Base-by-base conservation (phyloP, 352 stramenopile genomes). In the Globisporangium echinulatum region DNA sequence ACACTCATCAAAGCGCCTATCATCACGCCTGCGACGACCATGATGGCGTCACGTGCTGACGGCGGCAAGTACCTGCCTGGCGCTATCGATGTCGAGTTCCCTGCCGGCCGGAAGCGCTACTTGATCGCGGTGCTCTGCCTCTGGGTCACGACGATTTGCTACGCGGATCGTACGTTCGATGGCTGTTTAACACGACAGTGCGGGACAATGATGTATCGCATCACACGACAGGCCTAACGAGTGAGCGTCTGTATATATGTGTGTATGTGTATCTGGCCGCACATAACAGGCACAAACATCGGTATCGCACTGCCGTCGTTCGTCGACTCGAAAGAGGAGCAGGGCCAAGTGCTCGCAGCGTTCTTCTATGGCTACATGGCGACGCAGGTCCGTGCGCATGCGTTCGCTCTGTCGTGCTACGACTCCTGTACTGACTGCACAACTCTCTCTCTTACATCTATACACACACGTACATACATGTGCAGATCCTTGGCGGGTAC, bases 281-380 rank as follows among this genome's bases (percentile, higher is more conserved):
- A 50, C 46, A 33, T 44, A 33, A 36, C n/a, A 90, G 81, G 81
- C 63, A 93, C 85, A 59, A 95, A 95, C 63, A 95, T 95, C 64
- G 83, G 85, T 54, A 91, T 95, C 49, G 83, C 84, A 43, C 73
- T 94, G 51, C 79, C 84, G 25, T 71, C 81, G 11, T 91, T 95
- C 56, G 71, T 92, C 15, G 68, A 72, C 51, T 71, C 80, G 68
- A 92, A 92, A 59, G 75, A 74, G 17, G 75, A 90, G 53, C 86
- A 95, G 60, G 84, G 86, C 0, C 79, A 90, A 61, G 72, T 95
- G 48, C 71, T 95, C 42, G 88, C 84, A 13, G 78, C 84, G 25
- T 95, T 95, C 66, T 95, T 92, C 69, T 95, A 92, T 49, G 86
- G 86, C 49, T 95, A 95, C 67, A 82, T 95, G 72, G 73, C 77